Percentiles rank a stretch among this genome's conserved stretches.
These are phyloP conservation scores for Chalciporus piperatus DNA, from an alignment of 768 basidiomycete species.

Conservation along the genomic window DNA sequence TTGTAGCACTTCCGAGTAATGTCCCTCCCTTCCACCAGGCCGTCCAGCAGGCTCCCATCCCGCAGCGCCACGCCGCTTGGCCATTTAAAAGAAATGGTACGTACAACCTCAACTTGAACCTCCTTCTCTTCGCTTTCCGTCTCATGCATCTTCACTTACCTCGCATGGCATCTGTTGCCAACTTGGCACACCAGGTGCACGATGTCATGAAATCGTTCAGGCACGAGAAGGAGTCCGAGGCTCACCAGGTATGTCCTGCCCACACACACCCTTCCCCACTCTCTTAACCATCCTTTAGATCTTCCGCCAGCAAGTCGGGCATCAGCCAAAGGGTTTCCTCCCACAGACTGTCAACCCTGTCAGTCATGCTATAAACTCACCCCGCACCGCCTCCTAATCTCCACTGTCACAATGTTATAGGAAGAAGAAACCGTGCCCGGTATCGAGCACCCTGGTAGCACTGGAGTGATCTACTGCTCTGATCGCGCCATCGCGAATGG, in stretches of 20 bases:
- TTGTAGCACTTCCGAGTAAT: conserved; percentile 12
- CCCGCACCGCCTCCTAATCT: background rate
- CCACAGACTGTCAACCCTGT: conserved; percentile 76
- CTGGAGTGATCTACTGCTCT: conserved; percentile 80
- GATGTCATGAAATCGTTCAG: conserved; percentile 65
- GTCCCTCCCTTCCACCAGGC: conserved; percentile 24
- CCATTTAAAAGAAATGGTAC: conserved; percentile 42
- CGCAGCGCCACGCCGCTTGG: conserved; percentile 35
- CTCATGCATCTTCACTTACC: conserved; percentile 32
- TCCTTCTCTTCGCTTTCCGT: background rate
- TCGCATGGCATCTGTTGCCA: conserved; percentile 26
- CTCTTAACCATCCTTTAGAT: conserved; percentile 45
- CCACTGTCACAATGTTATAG: conserved; percentile 27
- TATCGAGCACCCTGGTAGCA: conserved; percentile 70
- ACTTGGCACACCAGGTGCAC: conserved; percentile 54
- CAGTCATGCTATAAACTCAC: conserved; percentile 15
- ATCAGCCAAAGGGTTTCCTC: conserved; percentile 59
- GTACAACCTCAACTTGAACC: conserved; percentile 8
- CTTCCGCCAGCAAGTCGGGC: conserved; percentile 69
- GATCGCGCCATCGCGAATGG: conserved; percentile 96
- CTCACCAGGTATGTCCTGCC: conserved; percentile 60
- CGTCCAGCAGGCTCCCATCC: conserved; percentile 31
- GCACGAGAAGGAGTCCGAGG: conserved; percentile 84
- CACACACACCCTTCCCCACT: background rate
- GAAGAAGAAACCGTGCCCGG: conserved; percentile 91